A percentile compares a stretch with the other conserved stretches of the same genome.
phyloP scores from a whole-genome alignment of 164 flowering plant genomes.

The Vitis rupestris region DNA sequence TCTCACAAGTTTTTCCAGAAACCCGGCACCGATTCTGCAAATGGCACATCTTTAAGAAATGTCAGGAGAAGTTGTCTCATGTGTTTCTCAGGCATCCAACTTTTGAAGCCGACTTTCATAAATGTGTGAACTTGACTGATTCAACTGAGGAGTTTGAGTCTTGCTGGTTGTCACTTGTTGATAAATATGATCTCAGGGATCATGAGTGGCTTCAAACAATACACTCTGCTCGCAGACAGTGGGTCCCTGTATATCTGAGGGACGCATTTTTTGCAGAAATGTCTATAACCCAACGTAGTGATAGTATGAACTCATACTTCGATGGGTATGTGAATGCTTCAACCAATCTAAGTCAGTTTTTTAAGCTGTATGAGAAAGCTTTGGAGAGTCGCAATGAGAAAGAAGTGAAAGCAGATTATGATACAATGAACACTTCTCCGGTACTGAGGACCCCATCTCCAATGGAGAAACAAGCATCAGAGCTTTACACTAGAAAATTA shows the following conservation, averaged over 20 bases:
- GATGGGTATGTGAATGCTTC: slow-evolving; percentile 88
- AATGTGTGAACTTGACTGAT: slow-evolving; percentile 74
- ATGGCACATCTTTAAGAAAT: slow-evolving; percentile 76
- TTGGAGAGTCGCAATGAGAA: slow-evolving; percentile 76
- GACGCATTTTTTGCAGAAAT: slow-evolving; percentile 82
- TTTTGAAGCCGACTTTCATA: slow-evolving; percentile 75
- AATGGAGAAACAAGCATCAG: slow-evolving; percentile 86
- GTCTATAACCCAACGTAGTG: slow-evolving; percentile 77
- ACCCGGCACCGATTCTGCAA: slow-evolving; percentile 81
- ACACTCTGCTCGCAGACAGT: slow-evolving; percentile 59
- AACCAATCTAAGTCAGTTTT: slow-evolving; percentile 60
- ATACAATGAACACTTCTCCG: slow-evolving; percentile 60
- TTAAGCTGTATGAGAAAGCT: slow-evolving; percentile 77
- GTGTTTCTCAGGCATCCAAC: slow-evolving; percentile 49
- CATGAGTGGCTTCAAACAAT: slow-evolving; percentile 70
- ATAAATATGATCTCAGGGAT: slow-evolving; percentile 58
- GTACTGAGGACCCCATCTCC: slow-evolving; percentile 78
- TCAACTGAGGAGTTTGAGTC: slow-evolving; percentile 70
- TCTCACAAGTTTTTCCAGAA: slow-evolving; percentile 69
- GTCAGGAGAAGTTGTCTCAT: slow-evolving; percentile 71
- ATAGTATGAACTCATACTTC: slow-evolving; percentile 79
- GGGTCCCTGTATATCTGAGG: slow-evolving; percentile 77
- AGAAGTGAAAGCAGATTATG: slow-evolving; percentile 84
- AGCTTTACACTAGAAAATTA: slow-evolving; percentile 67
- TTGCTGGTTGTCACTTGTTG: slow-evolving; percentile 70